Conservation (phyloP, 2,329 filamentous ascomycete genomes). For the Aspergillus versicolor region DNA sequence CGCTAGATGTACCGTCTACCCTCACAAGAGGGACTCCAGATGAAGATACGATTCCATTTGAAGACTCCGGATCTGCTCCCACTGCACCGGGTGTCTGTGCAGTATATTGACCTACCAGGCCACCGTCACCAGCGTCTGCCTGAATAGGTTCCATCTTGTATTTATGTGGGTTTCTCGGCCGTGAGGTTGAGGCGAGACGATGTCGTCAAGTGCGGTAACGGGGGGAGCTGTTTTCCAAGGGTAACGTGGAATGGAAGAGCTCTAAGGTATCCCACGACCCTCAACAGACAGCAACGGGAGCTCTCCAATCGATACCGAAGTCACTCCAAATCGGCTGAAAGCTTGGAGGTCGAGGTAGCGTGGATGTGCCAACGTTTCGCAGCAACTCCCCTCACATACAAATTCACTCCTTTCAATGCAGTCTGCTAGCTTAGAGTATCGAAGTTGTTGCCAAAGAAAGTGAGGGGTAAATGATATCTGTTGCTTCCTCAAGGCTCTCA, state of each 20-base stretch:
- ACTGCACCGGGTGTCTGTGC: constrained; percentile 7
- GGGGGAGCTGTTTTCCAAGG: not conserved
- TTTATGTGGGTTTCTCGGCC: not conserved
- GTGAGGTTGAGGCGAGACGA: not conserved
- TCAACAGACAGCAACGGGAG: not conserved
- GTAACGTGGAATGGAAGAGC: not conserved
- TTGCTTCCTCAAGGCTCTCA: not conserved
- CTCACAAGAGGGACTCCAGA: constrained; percentile 20
- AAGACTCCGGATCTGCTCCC: constrained; percentile 9
- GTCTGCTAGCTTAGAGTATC: not conserved
- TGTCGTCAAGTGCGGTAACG: not conserved
- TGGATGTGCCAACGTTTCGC: too few relatives aligned
- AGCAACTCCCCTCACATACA: too few relatives aligned
- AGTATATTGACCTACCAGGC: constrained; percentile 15
- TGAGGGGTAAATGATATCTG: not conserved
- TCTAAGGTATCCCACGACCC: not conserved
- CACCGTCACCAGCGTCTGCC: constrained; percentile 24
- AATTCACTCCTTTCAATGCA: not conserved
- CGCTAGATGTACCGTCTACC: constrained; percentile 29
- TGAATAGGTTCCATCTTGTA: constrained; percentile 28
- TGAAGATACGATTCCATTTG: not conserved
- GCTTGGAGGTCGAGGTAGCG: not conserved
- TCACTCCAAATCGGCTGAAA: not conserved
- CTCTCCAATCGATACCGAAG: not conserved
- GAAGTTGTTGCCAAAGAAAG: not conserved